Evolutionary conservation across 768 basidiomycete species (phyloP).

Genomic region (Termitomyces sp.): DNA sequence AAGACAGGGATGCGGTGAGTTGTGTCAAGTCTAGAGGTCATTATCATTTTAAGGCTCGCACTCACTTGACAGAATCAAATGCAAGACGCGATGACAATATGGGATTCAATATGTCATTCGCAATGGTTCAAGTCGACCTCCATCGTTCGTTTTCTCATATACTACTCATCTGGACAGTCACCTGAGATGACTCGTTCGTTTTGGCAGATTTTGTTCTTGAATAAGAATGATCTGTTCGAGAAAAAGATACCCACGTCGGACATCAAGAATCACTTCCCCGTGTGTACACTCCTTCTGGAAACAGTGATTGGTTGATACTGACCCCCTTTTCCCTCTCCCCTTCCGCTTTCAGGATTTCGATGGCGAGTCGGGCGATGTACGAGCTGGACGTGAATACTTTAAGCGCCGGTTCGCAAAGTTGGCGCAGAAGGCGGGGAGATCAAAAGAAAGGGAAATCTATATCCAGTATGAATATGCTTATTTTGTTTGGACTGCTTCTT

Average conservation of each 20-base stretch:
- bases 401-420: slow-evolving; percentile 79
- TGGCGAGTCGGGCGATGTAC: slow-evolving; percentile 68
- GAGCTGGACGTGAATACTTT: slow-evolving; percentile 87
- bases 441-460: slow-evolving; percentile 88
- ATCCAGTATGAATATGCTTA: slow-evolving; percentile 56
- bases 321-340: neutral
- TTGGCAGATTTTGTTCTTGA: slow-evolving; percentile 84
- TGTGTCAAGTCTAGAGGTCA: neutral
- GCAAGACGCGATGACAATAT: slow-evolving; percentile 98
- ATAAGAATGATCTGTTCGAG: slow-evolving; percentile 93
- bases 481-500: neutral
- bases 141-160: slow-evolving; percentile 47
- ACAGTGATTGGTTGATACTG: neutral
- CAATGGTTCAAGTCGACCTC: slow-evolving; percentile 96
- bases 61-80: slow-evolving; percentile 76
- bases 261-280: slow-evolving; percentile 89
- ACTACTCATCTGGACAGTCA: neutral
- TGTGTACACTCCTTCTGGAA: slow-evolving; percentile 26
- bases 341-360: slow-evolving; percentile 69
- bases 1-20: slow-evolving; percentile 86
- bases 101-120: slow-evolving; percentile 97
- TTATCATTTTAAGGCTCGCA: neutral
- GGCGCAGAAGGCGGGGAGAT: slow-evolving; percentile 81
- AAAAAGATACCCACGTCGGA: slow-evolving; percentile 78
- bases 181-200: neutral